These are phyloP conservation scores for Tolypocladium pustulatum DNA, from an alignment of 2,329 filamentous ascomycete genomes.

Conservation along the genomic window DNA sequence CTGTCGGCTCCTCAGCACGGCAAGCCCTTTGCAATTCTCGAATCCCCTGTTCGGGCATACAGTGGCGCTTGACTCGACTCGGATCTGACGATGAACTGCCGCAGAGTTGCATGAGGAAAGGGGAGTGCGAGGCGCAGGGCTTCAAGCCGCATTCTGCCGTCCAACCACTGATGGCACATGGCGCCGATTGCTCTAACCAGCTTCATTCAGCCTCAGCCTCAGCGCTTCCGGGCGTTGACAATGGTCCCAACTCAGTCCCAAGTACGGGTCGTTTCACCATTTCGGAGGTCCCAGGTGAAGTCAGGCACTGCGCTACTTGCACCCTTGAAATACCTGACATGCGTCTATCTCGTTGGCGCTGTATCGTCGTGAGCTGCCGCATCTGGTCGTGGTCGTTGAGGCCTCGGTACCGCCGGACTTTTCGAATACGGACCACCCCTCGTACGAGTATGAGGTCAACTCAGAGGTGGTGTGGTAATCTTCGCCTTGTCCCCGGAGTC, in stretches of 20 bases:
- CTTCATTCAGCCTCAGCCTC: constrained; percentile 1
- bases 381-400: neutral
- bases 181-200: neutral
- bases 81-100: neutral
- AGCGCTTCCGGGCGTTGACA: neutral
- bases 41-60: neutral
- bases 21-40: neutral
- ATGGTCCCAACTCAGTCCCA: neutral
- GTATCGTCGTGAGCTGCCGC: neutral
- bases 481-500: neutral
- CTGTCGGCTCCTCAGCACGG: neutral
- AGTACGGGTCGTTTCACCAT: neutral
- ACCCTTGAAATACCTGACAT: neutral
- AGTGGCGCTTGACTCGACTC: neutral
- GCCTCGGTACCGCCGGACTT: neutral
- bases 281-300: neutral
- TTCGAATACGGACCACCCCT: neutral
- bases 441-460: neutral
- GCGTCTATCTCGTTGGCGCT: no score
- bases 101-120: neutral
- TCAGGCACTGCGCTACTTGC: neutral
- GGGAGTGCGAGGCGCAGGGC: neutral
- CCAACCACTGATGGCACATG: constrained; percentile 1
- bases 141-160: neutral
- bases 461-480: neutral